Base-by-base conservation (phyloP, 139 green algal species). In the Haematococcus sp. region DNA sequence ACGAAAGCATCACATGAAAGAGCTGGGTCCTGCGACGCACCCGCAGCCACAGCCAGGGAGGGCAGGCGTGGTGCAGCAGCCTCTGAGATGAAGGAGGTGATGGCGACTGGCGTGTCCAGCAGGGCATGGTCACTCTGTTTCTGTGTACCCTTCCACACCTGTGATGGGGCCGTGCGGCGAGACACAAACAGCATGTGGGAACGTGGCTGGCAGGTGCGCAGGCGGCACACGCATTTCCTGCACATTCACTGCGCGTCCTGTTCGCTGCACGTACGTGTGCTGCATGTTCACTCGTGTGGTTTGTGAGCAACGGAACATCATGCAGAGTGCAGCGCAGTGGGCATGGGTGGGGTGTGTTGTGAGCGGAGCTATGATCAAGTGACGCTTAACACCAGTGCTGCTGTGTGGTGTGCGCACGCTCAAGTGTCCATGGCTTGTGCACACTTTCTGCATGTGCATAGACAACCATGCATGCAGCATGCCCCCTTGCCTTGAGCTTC, bases 111-210 rank as follows among this genome's bases (percentile, higher is more conserved):
- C 0, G 72, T 68, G 33, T 90, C 84, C 33, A 91, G 74, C 46
- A 94, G 77, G 22, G 73, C 43, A 51, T 92, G 82, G 56, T 94
- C 87, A 22, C 73, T 76, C 9, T 74, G 69, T 55, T 89, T 85
- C 19, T 79, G 63, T 0, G 87, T 93, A 40, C 87, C 88, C 54
- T 84, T 88, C 83, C 83, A 93, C 3, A 92, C 80, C 87, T 91
- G 79, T 9, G 51, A 22, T 13, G n/a, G n/a, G n/a, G n/a, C n/a
- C n/a, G n/a, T 60, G 71, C 2, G 44, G 28, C 25, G 30, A 23
- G 68, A 43, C 17, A n/a, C 20, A 46, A 23, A 43, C 60, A 49
- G 30, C 60, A 63, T 27, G 15, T 15, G 46, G 16, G 17, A 17
- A 15, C 16, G 46, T 17, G 17, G 46, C 15, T 55, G 17, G 46